Evolutionary conservation across 768 basidiomycete genomes (phyloP), one percentile per base, ranked within the genome.

Genomic region (Lactarius quietus): DNA sequence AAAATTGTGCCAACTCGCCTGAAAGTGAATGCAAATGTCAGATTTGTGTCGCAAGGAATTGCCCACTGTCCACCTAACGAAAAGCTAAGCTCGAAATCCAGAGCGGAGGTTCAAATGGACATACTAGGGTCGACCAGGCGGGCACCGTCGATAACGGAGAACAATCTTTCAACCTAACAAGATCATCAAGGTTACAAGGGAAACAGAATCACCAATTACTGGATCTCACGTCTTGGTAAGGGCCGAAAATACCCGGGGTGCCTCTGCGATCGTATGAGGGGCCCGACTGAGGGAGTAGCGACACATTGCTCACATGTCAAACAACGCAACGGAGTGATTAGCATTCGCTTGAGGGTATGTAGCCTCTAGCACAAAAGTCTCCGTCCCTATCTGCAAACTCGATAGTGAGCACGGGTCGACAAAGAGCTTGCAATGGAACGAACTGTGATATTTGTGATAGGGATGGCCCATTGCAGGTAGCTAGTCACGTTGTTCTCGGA

Each of bases 391-490:
- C 41, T 57, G 26, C 14, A 29, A 29, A 38, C 29, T 29, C 17
- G 1, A 45, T 51, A 8, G 33, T 59, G 3, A 55, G 59, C 28
- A 41, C n/a, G 29, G 52, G 18, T 43, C 10, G 51, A 52, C 48
- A 39, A 61, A 41, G 38, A 52, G 6, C 5, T n/a, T 35, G 36
- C 60, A 20, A 55, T 31, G 67, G 41, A 31, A 68, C 81, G 43
- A 68, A 90, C 89, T 51, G 81, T 76, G 54, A 92, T 79, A 28
- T 75, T 75, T 1, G 81, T 74, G 48, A 92, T 72, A 3, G 83
- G 83, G 65, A 92, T 84, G 0, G 83, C 83, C 91, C 91, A 93
- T 65, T 87, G 85, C 53, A 93, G 76, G 69, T 92, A 92, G 68
- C 86, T 87, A 4, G 90, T 86, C 17, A 79, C 73, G 66, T 84